Conservation (phyloP, 1,139 yeast species). For the Lodderomyces beijingensis region DNA sequence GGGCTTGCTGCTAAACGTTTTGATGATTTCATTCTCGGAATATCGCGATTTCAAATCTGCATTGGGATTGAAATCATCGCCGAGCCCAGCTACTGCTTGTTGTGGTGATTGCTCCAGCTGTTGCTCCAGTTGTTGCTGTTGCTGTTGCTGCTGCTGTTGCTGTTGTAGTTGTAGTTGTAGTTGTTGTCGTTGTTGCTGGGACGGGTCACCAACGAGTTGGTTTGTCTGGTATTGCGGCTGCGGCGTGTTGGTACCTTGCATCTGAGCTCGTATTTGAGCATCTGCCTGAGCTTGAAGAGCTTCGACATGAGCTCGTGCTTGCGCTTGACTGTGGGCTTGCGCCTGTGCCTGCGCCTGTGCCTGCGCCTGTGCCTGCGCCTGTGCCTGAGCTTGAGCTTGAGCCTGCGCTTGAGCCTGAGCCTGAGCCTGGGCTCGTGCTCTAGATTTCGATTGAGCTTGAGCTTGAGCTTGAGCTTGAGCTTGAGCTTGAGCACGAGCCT, state of each 20-base stretch:
- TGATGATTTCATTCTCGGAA: conserved; percentile 44
- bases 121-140: conserved; percentile 13
- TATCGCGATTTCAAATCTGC: conserved; percentile 25
- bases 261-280: neutral
- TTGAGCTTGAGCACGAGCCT: conserved; percentile 10
- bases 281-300: neutral
- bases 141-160: conserved; percentile 15
- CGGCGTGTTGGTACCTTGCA: too few species aligned
- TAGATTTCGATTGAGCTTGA: neutral
- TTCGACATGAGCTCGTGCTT: neutral
- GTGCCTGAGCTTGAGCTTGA: neutral
- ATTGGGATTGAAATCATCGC: conserved; percentile 10
- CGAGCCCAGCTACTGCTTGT: conserved; percentile 6
- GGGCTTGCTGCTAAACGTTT: conserved; percentile 39
- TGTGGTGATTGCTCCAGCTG: conserved; percentile 9
- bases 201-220: too few species aligned
- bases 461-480: conserved; percentile 11
- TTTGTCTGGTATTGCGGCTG: too few species aligned
- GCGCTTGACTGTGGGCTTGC: neutral
- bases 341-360: neutral
- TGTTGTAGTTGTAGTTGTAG: conserved; percentile 9
- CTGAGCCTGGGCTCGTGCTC: neutral
- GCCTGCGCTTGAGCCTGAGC: neutral
- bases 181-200: conserved; percentile 13
- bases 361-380: neutral